Evolutionary conservation across 2,329 filamentous ascomycete species (phyloP).

Genomic region (Colletotrichum noveboracense): DNA sequence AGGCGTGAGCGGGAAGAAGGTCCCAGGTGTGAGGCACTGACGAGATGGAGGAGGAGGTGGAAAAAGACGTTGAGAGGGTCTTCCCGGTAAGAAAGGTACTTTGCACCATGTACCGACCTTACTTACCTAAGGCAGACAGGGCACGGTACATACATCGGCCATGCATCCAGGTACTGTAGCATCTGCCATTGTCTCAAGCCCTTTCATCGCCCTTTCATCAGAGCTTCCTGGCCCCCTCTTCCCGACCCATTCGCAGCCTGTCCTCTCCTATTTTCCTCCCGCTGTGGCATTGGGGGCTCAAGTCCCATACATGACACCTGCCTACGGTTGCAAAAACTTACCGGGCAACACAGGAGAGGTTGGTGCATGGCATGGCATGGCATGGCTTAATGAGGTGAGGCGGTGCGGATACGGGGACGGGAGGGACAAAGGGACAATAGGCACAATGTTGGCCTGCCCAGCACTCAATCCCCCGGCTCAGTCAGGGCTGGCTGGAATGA

Average conservation of each 20-base stretch:
- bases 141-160: neutral
- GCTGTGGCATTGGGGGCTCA: neutral
- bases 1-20: neutral
- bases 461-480: neutral
- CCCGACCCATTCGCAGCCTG: neutral
- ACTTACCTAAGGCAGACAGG: neutral
- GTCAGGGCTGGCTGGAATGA: neutral
- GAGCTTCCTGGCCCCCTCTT: neutral
- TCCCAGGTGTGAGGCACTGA: neutral
- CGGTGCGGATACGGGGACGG: neutral
- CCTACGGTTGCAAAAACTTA: neutral
- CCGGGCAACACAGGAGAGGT: neutral
- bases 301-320: neutral
- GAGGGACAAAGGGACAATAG: neutral
- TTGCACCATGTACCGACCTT: neutral
- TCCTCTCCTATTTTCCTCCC: neutral
- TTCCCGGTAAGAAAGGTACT: neutral
- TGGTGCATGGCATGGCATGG: neutral
- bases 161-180: neutral
- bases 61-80: neutral
- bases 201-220: constrained; percentile 8
- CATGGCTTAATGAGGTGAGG: neutral
- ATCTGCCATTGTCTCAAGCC: constrained; percentile 11
- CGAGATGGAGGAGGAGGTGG: neutral
- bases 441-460: neutral